Base-by-base conservation (phyloP, 2,329 filamentous ascomycete genomes). In the Alternaria sp. region DNA sequence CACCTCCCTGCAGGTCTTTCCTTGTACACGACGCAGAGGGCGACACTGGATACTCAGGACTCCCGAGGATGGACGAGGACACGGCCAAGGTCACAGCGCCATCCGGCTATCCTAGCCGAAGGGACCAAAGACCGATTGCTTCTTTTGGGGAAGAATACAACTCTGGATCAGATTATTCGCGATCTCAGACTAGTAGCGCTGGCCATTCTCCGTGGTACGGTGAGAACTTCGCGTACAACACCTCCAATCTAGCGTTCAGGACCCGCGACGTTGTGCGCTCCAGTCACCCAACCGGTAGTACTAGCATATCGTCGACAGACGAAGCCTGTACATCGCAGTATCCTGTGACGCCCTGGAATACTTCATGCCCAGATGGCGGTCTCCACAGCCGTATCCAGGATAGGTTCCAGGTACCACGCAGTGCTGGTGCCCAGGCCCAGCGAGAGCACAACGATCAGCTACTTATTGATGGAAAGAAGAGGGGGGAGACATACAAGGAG, bases 401-500 rank as follows among this genome's bases (percentile, higher is more conserved):
- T 11, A 44, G 50, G 11, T 51, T 59, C 13, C 59, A 62, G 11
- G 44, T 57, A 2, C 17, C 56, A 46, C 59, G 49, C 11, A 45
- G 49, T 23, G 19, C 46, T 13, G 53, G 44, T 23, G 26, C 52
- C 4, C 60, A 69, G 28, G 53, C 53, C 0, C 65, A 66, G n/a
- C 69, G 73, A 19, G 62, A 67, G 12, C 46, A 50, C 3, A 75
- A 79, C 30, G 75, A 80, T 43, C 49, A 69, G 6, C 65, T 76
- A 45, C 81, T 92, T 1, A 75, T 91, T 15, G 72, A 82, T n/a
- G 81, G 83, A 23, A 89, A 88, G 74, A 71, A 77, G 8, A 76
- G 81, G 2, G 89, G 89, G 4, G 81, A 87, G 80, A 88, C 89
- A 0, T 93, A 92, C 79, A 86, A 84, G 57, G 84, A 90, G 62